Base-by-base conservation (phyloP, 2,329 filamentous ascomycete genomes). In the Ophiostoma ulmi region DNA sequence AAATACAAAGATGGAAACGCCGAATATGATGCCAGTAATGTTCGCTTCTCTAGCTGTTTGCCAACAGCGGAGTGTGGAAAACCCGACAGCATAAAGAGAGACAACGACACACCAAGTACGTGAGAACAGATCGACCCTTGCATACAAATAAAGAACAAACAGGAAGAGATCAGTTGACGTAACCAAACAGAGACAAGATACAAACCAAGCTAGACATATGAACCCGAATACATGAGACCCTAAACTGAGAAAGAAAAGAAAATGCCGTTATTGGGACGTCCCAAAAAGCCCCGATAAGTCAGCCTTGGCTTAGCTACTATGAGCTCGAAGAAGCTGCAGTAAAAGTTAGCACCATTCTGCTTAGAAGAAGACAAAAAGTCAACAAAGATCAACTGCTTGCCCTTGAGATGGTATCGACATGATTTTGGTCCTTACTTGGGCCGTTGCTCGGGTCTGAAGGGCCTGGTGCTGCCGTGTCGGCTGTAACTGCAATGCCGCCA, bases 391-490 rank as follows among this genome's bases (percentile, higher is more conserved):
- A 63, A 63, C 58, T 36, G 35, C 63, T 39, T 71, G 83, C 81
- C 81, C 82, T 85, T 77, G 80, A 78, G 74, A 87, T 77, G 65
- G 83, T 80, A 82, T 92, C 88, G 65, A 85, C 85, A 13, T 63
- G 22, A 14, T 63, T 63, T 76, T 92, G 88, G 64, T 85, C 85
- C 76, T 86, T 81, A 75, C 87, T 85, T 71, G 84, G 84, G 31
- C 36, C 58, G 36, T 48, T 71, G 44, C 31, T 39, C n/a, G 55
- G 4, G 8, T 58, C 52, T 5, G 52, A 26, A 58, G 52, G n/a
- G 13, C n/a, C 22, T 8, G 52, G 11, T 11, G n/a, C 13, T 3
- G 58, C 22, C 22, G 58, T 35, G 11, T 22, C 39, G 6, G 68
- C 36, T 22, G 39, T 26, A 7, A 63, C 68, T 5, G 61, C 70